Evolutionary conservation across 192 early-diverging fungal genomes (phyloP).

Genomic region (Globomyces pollinis-pini): DNA sequence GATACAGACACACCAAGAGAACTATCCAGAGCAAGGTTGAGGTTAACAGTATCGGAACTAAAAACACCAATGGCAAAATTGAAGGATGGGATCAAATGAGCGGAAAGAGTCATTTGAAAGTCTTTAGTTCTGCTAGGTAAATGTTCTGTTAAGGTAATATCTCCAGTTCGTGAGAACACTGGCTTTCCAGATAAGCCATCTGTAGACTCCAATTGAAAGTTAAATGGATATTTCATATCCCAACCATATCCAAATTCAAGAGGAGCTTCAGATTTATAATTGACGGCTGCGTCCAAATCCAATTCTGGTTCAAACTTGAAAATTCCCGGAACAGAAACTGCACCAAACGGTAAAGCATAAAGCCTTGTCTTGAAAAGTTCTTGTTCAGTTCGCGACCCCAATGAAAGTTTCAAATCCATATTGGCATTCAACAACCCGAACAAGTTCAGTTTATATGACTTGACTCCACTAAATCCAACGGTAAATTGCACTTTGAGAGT

Average conservation of each 20-base stretch:
- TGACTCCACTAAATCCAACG: not conserved
- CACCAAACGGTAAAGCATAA: not conserved
- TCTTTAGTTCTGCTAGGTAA: not conserved
- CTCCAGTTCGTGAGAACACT: not conserved
- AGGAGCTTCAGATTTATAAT: not conserved
- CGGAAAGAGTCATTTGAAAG: constrained; percentile 1
- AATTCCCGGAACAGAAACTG: constrained; percentile 6
- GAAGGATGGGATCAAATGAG: constrained; percentile 9
- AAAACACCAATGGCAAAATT: not conserved
- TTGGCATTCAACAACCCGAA: not conserved
- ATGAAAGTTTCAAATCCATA: constrained; percentile 2
- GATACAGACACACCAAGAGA: not conserved
- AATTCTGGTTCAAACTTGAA: constrained; percentile 8
- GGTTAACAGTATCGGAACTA: not conserved
- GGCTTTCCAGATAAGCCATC: constrained; percentile 9
- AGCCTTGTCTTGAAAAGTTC: not conserved
- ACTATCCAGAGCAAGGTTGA: not conserved
- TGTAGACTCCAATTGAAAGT: not conserved
- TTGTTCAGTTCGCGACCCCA: not conserved
- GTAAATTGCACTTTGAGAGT: not conserved
- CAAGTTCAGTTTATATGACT: constrained; percentile 2
- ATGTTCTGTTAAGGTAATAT: constrained; percentile 1
- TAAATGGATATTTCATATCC: not conserved
- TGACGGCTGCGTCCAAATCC: constrained; percentile 1
- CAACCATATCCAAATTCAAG: constrained; percentile 1